A percentile compares a stretch with the other conserved stretches of the same genome.
Conservation (phyloP, 192 early-diverging fungal species). For the Blastocladiella britannica region DNA sequence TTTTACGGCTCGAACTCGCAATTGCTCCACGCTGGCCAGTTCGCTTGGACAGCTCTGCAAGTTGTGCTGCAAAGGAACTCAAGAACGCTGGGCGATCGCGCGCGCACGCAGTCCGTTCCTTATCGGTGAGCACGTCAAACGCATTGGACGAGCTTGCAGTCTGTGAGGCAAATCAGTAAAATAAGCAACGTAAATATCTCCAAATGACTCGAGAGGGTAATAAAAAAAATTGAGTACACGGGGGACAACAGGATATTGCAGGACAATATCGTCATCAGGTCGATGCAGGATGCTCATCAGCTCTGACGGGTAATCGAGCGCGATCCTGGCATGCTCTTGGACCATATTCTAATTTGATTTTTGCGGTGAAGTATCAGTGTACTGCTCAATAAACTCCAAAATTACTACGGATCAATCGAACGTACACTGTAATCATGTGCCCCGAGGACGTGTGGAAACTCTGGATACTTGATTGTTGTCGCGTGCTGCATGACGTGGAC, state of each 20-base stretch:
- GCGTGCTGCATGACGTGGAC: slow-evolving; percentile 67
- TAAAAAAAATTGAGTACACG: slow-evolving; percentile 25
- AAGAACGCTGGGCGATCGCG: too few species aligned
- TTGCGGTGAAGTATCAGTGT: background rate
- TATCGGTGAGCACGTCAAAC: background rate
- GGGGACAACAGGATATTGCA: slow-evolving; percentile 51
- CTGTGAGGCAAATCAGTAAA: slow-evolving; percentile 1
- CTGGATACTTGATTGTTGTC: slow-evolving; percentile 75
- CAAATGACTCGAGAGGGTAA: slow-evolving; percentile 33
- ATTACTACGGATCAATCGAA: slow-evolving; percentile 2
- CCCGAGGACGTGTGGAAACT: slow-evolving; percentile 65
- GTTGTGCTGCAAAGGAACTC: too few species aligned
- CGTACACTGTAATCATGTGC: slow-evolving; percentile 44
- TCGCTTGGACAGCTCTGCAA: background rate
- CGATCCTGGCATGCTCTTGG: slow-evolving; percentile 41
- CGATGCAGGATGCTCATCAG: slow-evolving; percentile 38
- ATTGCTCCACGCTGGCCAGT: background rate
- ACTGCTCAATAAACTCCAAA: background rate
- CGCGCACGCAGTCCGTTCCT: slow-evolving; percentile 3
- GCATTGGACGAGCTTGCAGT: background rate
- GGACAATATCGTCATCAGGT: slow-evolving; percentile 26
- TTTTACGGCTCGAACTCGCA: background rate
- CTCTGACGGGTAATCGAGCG: slow-evolving; percentile 52
- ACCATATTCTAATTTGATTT: slow-evolving; percentile 38
- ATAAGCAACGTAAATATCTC: background rate